phyloP scores from a whole-genome alignment of 2,329 filamentous ascomycete genomes.

The Fusarium sp. region DNA sequence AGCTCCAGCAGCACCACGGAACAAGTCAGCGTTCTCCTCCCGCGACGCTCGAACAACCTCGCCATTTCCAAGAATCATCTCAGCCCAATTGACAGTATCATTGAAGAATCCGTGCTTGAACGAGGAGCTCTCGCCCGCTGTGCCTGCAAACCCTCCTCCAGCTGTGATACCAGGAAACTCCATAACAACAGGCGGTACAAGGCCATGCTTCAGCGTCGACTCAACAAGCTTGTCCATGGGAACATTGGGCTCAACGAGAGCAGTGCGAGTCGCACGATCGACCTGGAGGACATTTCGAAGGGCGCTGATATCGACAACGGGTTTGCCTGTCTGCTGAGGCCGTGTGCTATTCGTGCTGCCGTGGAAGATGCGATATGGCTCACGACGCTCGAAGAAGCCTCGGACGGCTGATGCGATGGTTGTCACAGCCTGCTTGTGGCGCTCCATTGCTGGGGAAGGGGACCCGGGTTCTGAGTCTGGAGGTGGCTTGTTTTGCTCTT shows the following conservation, averaged over 20 bases:
- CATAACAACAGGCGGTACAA: slow-evolving; percentile 74
- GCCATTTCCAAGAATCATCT: slow-evolving; percentile 72
- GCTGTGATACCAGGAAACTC: slow-evolving; percentile 77
- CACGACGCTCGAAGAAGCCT: slow-evolving; percentile 54
- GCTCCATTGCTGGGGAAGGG: slow-evolving; percentile 49
- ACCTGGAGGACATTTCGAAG: slow-evolving; percentile 73
- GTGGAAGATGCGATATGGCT: slow-evolving; percentile 78
- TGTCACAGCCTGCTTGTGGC: slow-evolving; percentile 56
- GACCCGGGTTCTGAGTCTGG: slow-evolving; percentile 1
- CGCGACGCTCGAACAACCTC: slow-evolving; percentile 64
- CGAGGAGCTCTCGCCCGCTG: slow-evolving; percentile 73
- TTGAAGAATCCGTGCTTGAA: slow-evolving; percentile 76
- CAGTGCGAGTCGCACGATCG: slow-evolving; percentile 62
- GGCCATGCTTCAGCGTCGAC: slow-evolving; percentile 62
- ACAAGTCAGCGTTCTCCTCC: slow-evolving; percentile 66
- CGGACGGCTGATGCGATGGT: slow-evolving; percentile 55
- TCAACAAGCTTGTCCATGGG: slow-evolving; percentile 72
- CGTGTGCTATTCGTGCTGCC: slow-evolving; percentile 82
- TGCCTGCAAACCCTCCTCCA: slow-evolving; percentile 73
- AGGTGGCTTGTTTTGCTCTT: slow-evolving; percentile 5
- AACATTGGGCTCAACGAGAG: slow-evolving; percentile 75
- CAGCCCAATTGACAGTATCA: slow-evolving; percentile 67
- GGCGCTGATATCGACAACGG: slow-evolving; percentile 73
- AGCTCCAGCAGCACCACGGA: slow-evolving; percentile 72
- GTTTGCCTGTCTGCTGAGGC: slow-evolving; percentile 57